A percentile compares a stretch with the other conserved stretches of the same genome.
These are phyloP conservation scores for Sesbania bispinosa DNA, from an alignment of 306 rosid species.

Conservation along the genomic window DNA sequence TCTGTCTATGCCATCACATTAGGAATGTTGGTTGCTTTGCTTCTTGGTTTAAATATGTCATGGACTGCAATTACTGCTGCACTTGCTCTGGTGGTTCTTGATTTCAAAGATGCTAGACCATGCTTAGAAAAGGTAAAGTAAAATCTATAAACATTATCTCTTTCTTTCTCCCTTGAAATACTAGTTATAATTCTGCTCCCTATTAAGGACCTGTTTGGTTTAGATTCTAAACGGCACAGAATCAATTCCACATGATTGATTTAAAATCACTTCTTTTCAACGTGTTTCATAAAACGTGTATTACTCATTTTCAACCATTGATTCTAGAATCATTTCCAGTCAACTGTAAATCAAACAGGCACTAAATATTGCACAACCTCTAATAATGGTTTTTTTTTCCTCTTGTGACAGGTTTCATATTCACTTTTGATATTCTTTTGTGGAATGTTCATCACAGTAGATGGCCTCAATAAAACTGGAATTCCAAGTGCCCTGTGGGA, in stretches of 20 bases:
- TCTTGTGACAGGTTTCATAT: conserved; percentile 75
- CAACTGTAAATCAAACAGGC: too few species aligned
- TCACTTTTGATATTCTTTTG: conserved; percentile 87
- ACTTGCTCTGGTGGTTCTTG: conserved; percentile 81
- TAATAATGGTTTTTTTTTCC: conserved; percentile 1
- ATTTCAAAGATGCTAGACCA: conserved; percentile 86
- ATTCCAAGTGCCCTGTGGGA: conserved; percentile 85
- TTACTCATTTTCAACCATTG: too few species aligned
- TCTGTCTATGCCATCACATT: conserved; percentile 65
- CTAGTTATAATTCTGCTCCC: too few species aligned
- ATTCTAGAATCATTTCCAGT: too few species aligned
- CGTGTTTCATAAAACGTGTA: too few species aligned
- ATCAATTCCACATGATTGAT: too few species aligned
- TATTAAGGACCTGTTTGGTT: too few species aligned
- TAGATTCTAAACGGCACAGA: too few species aligned
- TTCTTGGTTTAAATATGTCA: conserved; percentile 84
- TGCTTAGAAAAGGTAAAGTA: conserved; percentile 95
- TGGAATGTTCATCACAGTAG: conserved; percentile 93
- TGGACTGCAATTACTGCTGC: conserved; percentile 89
- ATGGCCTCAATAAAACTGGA: conserved; percentile 86
- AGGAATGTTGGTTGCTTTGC: conserved; percentile 80
- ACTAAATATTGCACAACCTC: background rate
- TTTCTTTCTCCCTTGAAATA: background rate
- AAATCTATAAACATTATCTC: background rate
- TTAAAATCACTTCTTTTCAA: too few species aligned